Conservation (phyloP, 2,329 filamentous ascomycete genomes). For the Fusarium pseudonygamai region DNA sequence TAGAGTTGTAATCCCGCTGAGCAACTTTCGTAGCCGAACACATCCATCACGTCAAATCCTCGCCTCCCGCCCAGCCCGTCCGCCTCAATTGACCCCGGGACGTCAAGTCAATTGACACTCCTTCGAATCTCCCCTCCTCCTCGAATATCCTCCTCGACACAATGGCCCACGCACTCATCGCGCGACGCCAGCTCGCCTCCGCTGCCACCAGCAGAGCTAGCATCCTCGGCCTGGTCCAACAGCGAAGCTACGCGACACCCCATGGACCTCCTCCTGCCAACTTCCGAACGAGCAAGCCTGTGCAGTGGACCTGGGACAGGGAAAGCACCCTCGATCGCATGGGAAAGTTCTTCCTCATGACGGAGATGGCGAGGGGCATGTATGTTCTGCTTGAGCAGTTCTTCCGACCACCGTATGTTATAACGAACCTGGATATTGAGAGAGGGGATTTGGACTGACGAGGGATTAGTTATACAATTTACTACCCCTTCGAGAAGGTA, state of each 20-base stretch:
- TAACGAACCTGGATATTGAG: background rate
- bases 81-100: constrained; percentile 40
- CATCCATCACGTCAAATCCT: constrained; percentile 44
- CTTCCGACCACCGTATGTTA: constrained; percentile 93
- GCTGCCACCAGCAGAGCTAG: constrained; percentile 32
- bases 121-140: constrained; percentile 17
- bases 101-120: constrained; percentile 45
- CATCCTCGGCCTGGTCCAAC: constrained; percentile 41
- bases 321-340: constrained; percentile 84
- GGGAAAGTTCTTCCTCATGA: constrained; percentile 93
- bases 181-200: constrained; percentile 48
- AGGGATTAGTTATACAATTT: constrained; percentile 88
- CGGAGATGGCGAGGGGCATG: constrained; percentile 97
- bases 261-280: constrained; percentile 80
- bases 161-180: constrained; percentile 51
- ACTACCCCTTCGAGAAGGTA: constrained; percentile 97
- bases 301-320: constrained; percentile 81
- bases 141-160: constrained; percentile 24
- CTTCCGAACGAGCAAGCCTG: constrained; percentile 79
- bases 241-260: constrained; percentile 70
- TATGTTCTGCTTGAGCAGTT: constrained; percentile 97
- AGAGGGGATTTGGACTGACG: constrained; percentile 20
- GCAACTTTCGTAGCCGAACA: constrained; percentile 46
- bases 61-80: constrained; percentile 38
- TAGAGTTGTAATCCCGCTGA: constrained; percentile 54